These are phyloP conservation scores for Proteromonas lacertae DNA, from an alignment of 352 stramenopile species.

Conservation along the genomic window DNA sequence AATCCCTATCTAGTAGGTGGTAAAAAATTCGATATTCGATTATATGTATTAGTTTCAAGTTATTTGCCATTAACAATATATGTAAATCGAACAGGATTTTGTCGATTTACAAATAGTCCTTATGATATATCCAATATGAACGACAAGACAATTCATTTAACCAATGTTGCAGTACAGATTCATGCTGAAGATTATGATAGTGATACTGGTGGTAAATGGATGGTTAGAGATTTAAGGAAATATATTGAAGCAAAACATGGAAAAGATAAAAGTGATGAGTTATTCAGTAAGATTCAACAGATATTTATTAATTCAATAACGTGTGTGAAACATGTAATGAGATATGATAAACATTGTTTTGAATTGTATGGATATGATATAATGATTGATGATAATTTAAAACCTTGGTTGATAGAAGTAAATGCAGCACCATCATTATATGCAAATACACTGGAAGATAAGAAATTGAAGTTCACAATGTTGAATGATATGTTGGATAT, in stretches of 20 bases:
- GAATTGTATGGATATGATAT: constrained; percentile 74
- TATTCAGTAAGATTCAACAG: constrained; percentile 18
- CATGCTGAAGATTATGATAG: constrained; percentile 64
- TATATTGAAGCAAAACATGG: constrained; percentile 24
- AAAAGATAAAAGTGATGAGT: constrained; percentile 18
- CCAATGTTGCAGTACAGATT: constrained; percentile 71
- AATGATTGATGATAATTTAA: constrained; percentile 49
- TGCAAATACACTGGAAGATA: constrained; percentile 57
- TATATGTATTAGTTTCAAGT: constrained; percentile 61
- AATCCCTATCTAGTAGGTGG: constrained; percentile 59
- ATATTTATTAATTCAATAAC: constrained; percentile 16
- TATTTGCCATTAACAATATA: constrained; percentile 56
- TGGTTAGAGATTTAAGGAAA: constrained; percentile 47
- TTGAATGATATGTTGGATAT: constrained; percentile 68
- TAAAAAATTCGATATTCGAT: constrained; percentile 71
- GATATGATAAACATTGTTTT: constrained; percentile 71
- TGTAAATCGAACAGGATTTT: constrained; percentile 49
- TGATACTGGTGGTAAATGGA: constrained; percentile 50
- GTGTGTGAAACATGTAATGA: constrained; percentile 56
- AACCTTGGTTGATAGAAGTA: constrained; percentile 59
- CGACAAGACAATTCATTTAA: constrained; percentile 55
- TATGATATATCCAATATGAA: constrained; percentile 42
- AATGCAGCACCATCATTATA: constrained; percentile 47
- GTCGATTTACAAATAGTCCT: constrained; percentile 41
- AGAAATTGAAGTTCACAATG: constrained; percentile 60